phyloP scores from a whole-genome alignment of 2,329 filamentous ascomycete species.

The Penicillium digitatum region DNA sequence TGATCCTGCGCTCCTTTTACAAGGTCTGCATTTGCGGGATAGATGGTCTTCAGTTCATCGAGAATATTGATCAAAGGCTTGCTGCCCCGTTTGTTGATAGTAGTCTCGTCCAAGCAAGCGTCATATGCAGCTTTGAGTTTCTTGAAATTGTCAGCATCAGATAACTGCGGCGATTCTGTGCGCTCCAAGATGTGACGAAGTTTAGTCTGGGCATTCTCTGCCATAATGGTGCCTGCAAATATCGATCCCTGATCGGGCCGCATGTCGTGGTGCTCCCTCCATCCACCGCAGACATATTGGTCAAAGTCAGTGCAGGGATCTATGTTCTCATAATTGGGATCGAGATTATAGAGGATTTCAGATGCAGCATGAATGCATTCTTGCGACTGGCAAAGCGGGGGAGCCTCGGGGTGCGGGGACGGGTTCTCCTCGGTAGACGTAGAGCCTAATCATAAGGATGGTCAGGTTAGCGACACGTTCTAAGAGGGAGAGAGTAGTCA shows the following conservation, averaged over 20 bases:
- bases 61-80: conserved; percentile 56
- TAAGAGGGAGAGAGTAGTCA: neutral
- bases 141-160: conserved; percentile 53
- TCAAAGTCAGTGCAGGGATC: conserved; percentile 69
- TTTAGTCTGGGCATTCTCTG: conserved; percentile 55
- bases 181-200: conserved; percentile 63
- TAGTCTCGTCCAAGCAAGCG: conserved; percentile 61
- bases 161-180: conserved; percentile 36
- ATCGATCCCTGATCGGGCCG: conserved; percentile 59
- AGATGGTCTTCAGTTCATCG: conserved; percentile 48
- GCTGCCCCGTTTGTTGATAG: conserved; percentile 53
- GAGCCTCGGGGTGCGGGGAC: conserved; percentile 16
- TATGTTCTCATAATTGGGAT: conserved; percentile 58
- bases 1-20: conserved; percentile 21
- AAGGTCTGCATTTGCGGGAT: conserved; percentile 36
- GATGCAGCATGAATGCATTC: conserved; percentile 62
- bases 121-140: conserved; percentile 63
- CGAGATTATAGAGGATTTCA: conserved; percentile 59
- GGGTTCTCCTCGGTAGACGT: conserved; percentile 6
- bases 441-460: neutral
- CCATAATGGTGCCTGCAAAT: conserved; percentile 60
- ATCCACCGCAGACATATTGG: conserved; percentile 64
- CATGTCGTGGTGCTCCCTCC: conserved; percentile 61
- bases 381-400: conserved; percentile 52
- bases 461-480: neutral